Evolutionary conservation across 257 asterid species (phyloP), one percentile per base, ranked within the genome.

Genomic region (Petunia secreta): DNA sequence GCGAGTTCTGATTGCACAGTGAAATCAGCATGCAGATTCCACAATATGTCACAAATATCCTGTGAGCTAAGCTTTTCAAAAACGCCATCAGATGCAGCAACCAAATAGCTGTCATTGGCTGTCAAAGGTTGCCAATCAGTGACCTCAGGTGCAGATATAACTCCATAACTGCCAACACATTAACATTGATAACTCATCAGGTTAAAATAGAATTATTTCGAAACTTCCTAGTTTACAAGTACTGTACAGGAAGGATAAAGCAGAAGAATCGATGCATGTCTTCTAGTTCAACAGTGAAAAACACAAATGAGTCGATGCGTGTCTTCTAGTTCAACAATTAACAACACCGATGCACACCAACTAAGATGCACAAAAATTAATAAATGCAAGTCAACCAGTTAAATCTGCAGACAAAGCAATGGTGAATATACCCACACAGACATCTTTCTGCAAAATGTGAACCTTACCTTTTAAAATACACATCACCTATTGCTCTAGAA

Each of bases 71-170:
- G 95, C 83, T 90, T 89, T 82, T 95, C 98, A 85, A 93, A 90
- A 83, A 95, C 89, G 58, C 98, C 98, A 85, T 96, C 99, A 65
- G 99, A 91, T 64, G 98, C 93, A 85, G 92, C 91, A 84, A 96
- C 92, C 84, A 95, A 85, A 85, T 92, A 93, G 92, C 94, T 94
- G 86, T 92, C 97, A 46, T 94, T 96, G 81, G 79, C 87, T 41
- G 92, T 84, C 89, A 96, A 85, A 79, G 92, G 95, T 84, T 88
- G 91, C 99, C 98, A 96, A 82, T 91, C 97, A 80, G 98, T 92
- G 89, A 96, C 95, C 90, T 96, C 99, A 41, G 99, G 98, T 55
- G 90, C 91, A n/a, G 99, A 91, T 86, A 87, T 93, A 81, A 96
- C 99, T 13, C 98, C 99, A 89, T 87, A 96, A 83, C 97, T 96